Conservation (phyloP, 108 stramenopile genomes). For the Nitzschia sp. region DNA sequence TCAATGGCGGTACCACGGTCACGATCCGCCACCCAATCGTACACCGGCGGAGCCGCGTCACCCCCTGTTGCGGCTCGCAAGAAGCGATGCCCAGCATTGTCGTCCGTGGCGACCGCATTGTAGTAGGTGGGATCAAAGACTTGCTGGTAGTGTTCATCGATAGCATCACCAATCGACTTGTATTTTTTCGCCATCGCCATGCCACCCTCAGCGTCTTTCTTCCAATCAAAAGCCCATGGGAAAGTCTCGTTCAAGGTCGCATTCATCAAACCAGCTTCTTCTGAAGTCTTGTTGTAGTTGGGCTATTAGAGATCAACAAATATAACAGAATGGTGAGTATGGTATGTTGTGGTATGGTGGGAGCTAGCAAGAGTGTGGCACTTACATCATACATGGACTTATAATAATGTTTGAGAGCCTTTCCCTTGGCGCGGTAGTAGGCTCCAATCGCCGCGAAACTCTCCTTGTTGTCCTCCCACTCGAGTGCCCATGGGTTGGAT, state of each 20-base stretch:
- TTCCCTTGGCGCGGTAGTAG: slow-evolving; percentile 20
- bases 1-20: slow-evolving; percentile 14
- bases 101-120: neutral
- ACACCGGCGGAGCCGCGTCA: neutral
- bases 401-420: slow-evolving; percentile 15
- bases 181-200: slow-evolving; percentile 1
- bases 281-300: neutral
- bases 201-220: slow-evolving; percentile 1
- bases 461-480: slow-evolving; percentile 3
- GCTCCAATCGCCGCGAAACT: slow-evolving; percentile 6
- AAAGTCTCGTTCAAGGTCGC: neutral
- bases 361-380: no score
- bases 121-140: slow-evolving; percentile 9
- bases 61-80: neutral
- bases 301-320: slow-evolving; percentile 3
- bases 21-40: slow-evolving; percentile 21
- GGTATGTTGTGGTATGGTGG: neutral
- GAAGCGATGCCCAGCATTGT: neutral
- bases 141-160: slow-evolving; percentile 16
- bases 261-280: neutral
- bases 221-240: slow-evolving; percentile 21
- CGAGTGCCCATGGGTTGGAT: slow-evolving; percentile 11
- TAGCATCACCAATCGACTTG: slow-evolving; percentile 14
- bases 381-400: slow-evolving; percentile 19
- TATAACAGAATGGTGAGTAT: neutral